Evolutionary conservation across 352 stramenopile species (phyloP), one percentile per base, ranked within the genome.

Genomic region (Pythium folliculosum): DNA sequence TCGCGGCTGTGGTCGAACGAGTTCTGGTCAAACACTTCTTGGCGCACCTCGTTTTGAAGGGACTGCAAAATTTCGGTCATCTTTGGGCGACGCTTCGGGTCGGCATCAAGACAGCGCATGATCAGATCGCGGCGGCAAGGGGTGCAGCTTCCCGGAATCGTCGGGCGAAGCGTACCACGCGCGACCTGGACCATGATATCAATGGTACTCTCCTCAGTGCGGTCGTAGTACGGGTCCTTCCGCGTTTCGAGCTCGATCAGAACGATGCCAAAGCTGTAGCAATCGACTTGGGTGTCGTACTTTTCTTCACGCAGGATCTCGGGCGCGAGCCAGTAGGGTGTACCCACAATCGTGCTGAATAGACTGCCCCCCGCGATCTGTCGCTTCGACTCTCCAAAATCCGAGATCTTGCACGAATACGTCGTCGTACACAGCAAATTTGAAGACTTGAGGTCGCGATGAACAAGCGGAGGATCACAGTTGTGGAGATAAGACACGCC

Each of bases 251-350:
- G 79, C 70, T 95, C 86, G 19, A 93, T 84, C 9, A 96, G 67
- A 53, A 96, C 90, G 43, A 96, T 88, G 25, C 85, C 87, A 77
- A 95, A 96, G 57, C 86, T 95, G 72, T 95, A 96, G 70, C 84
- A 90, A 67, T 96, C 89, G 13, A 94, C 87, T 70, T 92, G 83
- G 5, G 80, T 81, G 58, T 92, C 84, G 57, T 95, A 96, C 25
- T 75, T 75, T 60, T 93, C 86, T 66, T 94, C 83, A 10, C 87
- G 84, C 1, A 96, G 60, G 60, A 96, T 91, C 64, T 96, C 89
- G 1, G 89, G 89, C 10, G 89, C 89, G 13, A 93, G 67, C 89
- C 89, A 96, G 63, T 87, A 94, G n/a, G 87, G 83, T 45, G 89
- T 95, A 3, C 89, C 89, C 16, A 94, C 82, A 27, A 95, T 83